Evolutionary conservation across 1,284 basidiomycete genomes (phyloP).

Genomic region (Cutaneotrichosporon sp.): DNA sequence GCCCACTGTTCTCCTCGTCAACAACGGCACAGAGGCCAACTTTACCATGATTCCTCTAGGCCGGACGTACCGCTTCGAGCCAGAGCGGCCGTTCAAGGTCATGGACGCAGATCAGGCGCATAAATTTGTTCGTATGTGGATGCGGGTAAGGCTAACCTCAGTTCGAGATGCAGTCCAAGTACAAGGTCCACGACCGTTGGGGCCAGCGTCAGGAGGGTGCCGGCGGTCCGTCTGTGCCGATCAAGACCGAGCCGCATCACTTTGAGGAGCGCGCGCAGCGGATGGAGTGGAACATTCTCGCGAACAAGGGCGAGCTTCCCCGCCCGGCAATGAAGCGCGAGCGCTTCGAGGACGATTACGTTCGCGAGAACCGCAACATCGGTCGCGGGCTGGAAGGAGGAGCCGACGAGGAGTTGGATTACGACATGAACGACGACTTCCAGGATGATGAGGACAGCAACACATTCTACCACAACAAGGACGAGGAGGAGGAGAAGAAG

Average conservation of each 20-base stretch:
- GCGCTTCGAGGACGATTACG: constrained; percentile 28
- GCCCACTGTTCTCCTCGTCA: constrained; percentile 37
- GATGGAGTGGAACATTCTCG: constrained; percentile 28
- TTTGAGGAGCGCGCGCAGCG: constrained; percentile 24
- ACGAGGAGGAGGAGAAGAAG: constrained; percentile 42
- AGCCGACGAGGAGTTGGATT: constrained; percentile 44
- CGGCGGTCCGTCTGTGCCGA: constrained; percentile 2
- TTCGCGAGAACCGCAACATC: constrained; percentile 31
- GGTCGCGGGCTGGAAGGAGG: constrained; percentile 42
- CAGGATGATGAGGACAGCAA: constrained; percentile 46
- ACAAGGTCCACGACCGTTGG: constrained; percentile 42
- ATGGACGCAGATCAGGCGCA: constrained; percentile 43
- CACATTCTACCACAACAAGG: constrained; percentile 40
- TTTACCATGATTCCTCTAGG: constrained; percentile 42
- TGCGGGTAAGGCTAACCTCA: constrained; percentile 12
- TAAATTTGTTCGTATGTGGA: constrained; percentile 31
- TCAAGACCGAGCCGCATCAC: constrained; percentile 10
- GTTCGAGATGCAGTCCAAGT: constrained; percentile 41
- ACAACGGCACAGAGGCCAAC: constrained; percentile 30
- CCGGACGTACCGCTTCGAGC: constrained; percentile 41
- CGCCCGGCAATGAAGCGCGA: neutral
- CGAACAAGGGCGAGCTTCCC: constrained; percentile 17
- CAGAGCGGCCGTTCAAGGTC: constrained; percentile 41
- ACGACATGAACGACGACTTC: constrained; percentile 43
- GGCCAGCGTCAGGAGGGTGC: constrained; percentile 25